Evolutionary conservation across 192 early-diverging fungal genomes (phyloP).

Genomic region (Lobosporangium transversale): DNA sequence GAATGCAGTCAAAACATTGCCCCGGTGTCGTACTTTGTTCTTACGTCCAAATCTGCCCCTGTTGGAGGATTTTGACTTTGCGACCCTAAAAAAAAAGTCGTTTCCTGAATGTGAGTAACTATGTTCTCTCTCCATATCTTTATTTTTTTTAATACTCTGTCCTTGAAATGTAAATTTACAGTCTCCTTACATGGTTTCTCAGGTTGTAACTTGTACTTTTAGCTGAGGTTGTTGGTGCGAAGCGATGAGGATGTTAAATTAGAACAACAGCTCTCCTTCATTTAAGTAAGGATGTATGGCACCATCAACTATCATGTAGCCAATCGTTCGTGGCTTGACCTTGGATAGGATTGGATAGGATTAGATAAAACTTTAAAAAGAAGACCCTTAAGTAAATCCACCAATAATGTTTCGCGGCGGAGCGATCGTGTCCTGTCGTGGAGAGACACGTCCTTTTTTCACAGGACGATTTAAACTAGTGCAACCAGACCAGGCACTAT

Average conservation of each 20-base stretch:
- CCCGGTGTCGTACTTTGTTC: conserved; percentile 28
- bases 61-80: conserved; percentile 19
- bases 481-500: not conserved
- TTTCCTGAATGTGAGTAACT: not conserved
- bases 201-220: no score
- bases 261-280: no score
- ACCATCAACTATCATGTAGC: no score
- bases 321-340: no score
- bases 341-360: no score
- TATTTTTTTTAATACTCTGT: not conserved
- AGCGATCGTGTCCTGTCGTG: no score
- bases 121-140: not conserved
- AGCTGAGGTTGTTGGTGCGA: no score
- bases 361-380: not conserved
- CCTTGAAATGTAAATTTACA: not conserved
- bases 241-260: no score
- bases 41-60: conserved; percentile 35
- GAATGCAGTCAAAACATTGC: no score
- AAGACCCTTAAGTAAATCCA: not conserved
- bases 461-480: not conserved
- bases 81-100: conserved; percentile 21
- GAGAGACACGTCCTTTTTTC: no score
- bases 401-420: not conserved
- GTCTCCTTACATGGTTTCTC: not conserved
- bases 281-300: not conserved